phyloP scores from a whole-genome alignment of 2,329 filamentous ascomycete species.

The Neofusicoccum sp. region DNA sequence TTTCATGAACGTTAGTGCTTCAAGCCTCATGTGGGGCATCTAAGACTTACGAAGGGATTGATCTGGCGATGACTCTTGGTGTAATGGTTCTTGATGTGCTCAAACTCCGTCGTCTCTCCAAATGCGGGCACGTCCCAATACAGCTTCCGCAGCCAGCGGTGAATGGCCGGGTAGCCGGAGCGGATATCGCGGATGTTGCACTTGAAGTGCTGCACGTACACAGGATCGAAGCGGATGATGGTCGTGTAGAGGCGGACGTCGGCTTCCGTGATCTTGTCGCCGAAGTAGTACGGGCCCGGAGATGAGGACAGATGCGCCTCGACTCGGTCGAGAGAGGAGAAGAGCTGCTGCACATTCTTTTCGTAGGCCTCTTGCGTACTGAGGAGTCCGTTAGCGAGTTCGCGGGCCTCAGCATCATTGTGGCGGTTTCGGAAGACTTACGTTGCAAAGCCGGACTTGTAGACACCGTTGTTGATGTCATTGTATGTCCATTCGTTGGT shows the following conservation, averaged over 20 bases:
- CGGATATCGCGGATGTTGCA: constrained; percentile 85
- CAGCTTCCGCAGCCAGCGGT: constrained; percentile 76
- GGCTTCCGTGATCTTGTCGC: constrained; percentile 53
- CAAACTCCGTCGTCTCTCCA: constrained; percentile 78
- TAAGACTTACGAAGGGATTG: constrained; percentile 49
- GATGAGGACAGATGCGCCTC: constrained; percentile 43
- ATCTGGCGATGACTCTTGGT: constrained; percentile 66
- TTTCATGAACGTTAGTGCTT: neutral
- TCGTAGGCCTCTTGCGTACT: constrained; percentile 51
- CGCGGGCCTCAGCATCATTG: too few relatives aligned
- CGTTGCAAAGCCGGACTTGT: constrained; percentile 54
- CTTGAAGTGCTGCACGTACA: constrained; percentile 63
- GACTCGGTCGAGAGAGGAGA: constrained; percentile 48
- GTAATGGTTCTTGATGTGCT: constrained; percentile 88
- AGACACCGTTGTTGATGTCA: constrained; percentile 53
- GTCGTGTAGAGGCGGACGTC: constrained; percentile 57
- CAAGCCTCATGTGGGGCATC: too few relatives aligned
- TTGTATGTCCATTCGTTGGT: constrained; percentile 55
- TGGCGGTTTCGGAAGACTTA: constrained; percentile 24
- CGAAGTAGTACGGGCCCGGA: constrained; percentile 52
- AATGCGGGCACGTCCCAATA: constrained; percentile 85
- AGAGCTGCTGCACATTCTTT: constrained; percentile 46
- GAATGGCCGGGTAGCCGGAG: constrained; percentile 75
- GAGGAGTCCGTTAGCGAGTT: neutral
- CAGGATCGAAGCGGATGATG: constrained; percentile 59